phyloP scores from a whole-genome alignment of 2,329 filamentous ascomycete genomes.

The Colletotrichum zoysiae region DNA sequence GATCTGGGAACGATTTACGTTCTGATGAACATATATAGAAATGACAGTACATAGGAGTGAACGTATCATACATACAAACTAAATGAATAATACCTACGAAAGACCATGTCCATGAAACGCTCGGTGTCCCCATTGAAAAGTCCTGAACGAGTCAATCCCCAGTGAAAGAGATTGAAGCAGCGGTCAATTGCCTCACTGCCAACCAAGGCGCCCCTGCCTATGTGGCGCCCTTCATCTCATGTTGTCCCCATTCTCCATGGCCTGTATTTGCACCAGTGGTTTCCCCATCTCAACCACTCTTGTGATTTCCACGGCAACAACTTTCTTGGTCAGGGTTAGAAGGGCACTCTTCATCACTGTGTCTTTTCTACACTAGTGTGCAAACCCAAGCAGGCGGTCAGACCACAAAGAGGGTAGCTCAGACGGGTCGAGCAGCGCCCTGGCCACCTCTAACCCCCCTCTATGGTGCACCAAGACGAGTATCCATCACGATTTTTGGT shows the following conservation, averaged over 20 bases:
- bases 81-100: conserved; percentile 18
- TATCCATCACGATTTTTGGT: too few relatives aligned
- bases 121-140: background rate
- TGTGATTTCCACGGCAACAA: background rate
- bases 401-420: background rate
- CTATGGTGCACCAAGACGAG: background rate
- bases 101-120: background rate
- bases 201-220: conserved; percentile 3
- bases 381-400: background rate
- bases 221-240: conserved; percentile 21
- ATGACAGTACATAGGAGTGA: conserved; percentile 29
- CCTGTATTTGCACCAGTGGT: background rate
- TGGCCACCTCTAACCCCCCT: background rate
- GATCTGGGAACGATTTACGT: conserved; percentile 20
- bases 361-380: background rate
- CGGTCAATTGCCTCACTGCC: conserved; percentile 14
- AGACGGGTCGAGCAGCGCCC: background rate
- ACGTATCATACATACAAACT: conserved; percentile 24
- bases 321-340: background rate
- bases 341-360: background rate
- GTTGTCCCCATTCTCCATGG: background rate
- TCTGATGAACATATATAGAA: conserved; percentile 36
- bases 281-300: background rate
- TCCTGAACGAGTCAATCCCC: conserved; percentile 6
- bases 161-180: conserved; percentile 10